These are phyloP conservation scores for Nitzschia putrida DNA, from an alignment of 108 stramenopile species.

Conservation along the genomic window DNA sequence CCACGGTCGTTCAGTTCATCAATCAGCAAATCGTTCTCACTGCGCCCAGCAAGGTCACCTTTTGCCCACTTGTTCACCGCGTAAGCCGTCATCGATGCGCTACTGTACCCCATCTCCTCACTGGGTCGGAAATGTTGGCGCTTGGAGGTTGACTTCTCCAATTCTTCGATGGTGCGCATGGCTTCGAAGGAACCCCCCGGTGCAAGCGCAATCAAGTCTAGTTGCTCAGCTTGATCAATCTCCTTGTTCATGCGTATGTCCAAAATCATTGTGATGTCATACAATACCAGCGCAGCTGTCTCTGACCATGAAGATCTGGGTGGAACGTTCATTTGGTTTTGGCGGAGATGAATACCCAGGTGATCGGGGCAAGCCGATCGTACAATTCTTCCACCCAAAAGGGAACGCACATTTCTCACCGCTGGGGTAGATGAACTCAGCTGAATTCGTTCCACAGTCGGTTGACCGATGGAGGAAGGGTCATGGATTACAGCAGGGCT, in stretches of 20 bases:
- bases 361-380: conserved; percentile 1
- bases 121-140: conserved; percentile 7
- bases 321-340: background rate
- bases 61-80: conserved; percentile 1
- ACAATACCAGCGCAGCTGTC: background rate
- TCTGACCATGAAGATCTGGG: background rate
- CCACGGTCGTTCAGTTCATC: conserved; percentile 23
- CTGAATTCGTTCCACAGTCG: no score
- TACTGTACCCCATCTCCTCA: background rate
- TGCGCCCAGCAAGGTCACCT: background rate
- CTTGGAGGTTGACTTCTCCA: conserved; percentile 1
- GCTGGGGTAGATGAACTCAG: no score
- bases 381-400: background rate
- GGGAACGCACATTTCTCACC: no score
- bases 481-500: no score
- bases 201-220: background rate
- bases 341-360: background rate
- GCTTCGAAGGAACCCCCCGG: conserved; percentile 10
- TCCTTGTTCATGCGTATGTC: conserved; percentile 11
- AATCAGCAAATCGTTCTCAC: background rate
- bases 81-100: background rate
- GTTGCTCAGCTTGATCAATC: background rate
- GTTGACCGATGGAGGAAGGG: no score
- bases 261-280: conserved; percentile 4
- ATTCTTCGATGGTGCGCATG: conserved; percentile 4